Evolutionary conservation across 805 yeast species (phyloP).

Genomic region (Lipomyces kockii): DNA sequence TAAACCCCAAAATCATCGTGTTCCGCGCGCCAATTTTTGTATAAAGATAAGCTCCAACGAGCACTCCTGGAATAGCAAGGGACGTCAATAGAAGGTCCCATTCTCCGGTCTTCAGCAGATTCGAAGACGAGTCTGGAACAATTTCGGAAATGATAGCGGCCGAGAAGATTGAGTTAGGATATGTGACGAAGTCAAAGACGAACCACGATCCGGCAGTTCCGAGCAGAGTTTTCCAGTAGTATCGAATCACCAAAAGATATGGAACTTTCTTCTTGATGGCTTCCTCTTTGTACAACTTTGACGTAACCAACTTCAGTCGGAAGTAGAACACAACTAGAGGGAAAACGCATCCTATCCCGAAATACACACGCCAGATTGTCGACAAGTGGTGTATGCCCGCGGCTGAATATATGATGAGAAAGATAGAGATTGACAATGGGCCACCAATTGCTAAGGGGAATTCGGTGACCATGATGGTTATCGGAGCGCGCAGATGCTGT

Average conservation of each 20-base stretch:
- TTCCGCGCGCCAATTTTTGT: slow-evolving; percentile 72
- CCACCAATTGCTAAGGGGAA: slow-evolving; percentile 76
- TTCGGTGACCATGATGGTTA: slow-evolving; percentile 69
- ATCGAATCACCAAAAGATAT: slow-evolving; percentile 62
- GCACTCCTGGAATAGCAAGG: slow-evolving; percentile 70
- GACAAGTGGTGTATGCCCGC: slow-evolving; percentile 47
- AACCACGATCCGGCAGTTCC: slow-evolving; percentile 81
- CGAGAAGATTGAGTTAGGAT: slow-evolving; percentile 75
- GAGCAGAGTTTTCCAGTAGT: slow-evolving; percentile 66
- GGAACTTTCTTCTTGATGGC: slow-evolving; percentile 64
- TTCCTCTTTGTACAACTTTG: slow-evolving; percentile 62
- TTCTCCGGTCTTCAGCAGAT: slow-evolving; percentile 44
- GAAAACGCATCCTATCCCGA: slow-evolving; percentile 68
- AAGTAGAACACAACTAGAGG: slow-evolving; percentile 73
- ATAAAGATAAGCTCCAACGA: slow-evolving; percentile 67
- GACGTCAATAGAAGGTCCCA: slow-evolving; percentile 70
- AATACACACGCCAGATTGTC: slow-evolving; percentile 65
- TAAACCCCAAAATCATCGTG: slow-evolving; percentile 70
- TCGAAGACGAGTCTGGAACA: slow-evolving; percentile 52
- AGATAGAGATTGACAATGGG: slow-evolving; percentile 69
- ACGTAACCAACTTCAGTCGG: slow-evolving; percentile 69
- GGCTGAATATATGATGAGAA: slow-evolving; percentile 67
- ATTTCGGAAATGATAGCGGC: slow-evolving; percentile 63
- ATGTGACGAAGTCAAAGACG: slow-evolving; percentile 76
- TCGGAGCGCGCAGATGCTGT: slow-evolving; percentile 61